Base-by-base conservation (phyloP, 1,139 yeast genomes). In the Blastobotrys persicus region DNA sequence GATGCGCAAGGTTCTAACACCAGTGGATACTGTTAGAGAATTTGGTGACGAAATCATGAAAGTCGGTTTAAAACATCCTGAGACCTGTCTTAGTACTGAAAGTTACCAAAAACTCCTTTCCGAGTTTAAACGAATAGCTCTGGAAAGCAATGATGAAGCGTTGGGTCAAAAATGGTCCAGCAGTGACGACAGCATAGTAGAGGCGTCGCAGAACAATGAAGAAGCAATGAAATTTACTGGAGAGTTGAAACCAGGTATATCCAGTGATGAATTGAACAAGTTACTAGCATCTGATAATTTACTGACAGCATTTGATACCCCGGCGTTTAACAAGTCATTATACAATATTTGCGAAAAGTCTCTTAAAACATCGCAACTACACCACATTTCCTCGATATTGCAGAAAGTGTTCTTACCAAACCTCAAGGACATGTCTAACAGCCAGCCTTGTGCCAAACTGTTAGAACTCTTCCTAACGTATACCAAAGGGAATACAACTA, bases 1-100 rank as follows among this genome's bases (percentile, higher is more conserved):
- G 17, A 52, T 47, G 19, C 34, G 46, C 48, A 33, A 41, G 45
- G 32, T 43, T 4, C 28, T 37, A 7, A 18, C 50, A 1, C 35
- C 44, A 11, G 32, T 41, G 26, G 31, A 39, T 2, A 41, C 51
- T 12, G 50, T 48, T 13, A 37, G 33, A 4, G 47, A 51, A 11
- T 53, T 46, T 43, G 57, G 59, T 2, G 17, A 45, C 2, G 40
- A 42, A 18, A 42, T 56, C 5, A 16, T 53, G 9, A 40, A 26
- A 13, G 43, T 56, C 2, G 45, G 50, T 1, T 23, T 41, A 34
- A 49, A 39, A 32, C 53, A 43, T 31, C 14, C 35, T 34, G 17
- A 13, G 31, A 37, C 28, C 40, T 48, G 39, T 18, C 44, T 17
- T 20, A 31, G 23, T 23, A 48, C 47, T 17, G 51, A 31, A 16